Conservation (phyloP, 2,329 filamentous ascomycete species). For the Grosmannia penicillata region DNA sequence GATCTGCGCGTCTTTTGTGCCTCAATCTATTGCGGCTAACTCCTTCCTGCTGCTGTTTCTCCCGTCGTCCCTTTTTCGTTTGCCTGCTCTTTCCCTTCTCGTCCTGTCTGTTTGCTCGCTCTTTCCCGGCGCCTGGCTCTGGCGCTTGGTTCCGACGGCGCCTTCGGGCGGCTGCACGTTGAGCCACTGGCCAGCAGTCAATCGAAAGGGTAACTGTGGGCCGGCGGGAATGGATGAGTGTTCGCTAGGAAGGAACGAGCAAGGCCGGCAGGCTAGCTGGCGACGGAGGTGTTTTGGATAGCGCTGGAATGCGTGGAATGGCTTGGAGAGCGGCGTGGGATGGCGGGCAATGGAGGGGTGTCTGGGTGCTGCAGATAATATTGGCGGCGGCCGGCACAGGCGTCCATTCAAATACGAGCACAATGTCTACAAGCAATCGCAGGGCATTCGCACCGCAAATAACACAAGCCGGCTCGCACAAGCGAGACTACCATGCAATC, state of each 20-base stretch:
- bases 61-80: not conserved
- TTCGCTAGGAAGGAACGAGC: conserved; percentile 6
- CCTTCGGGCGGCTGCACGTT: not conserved
- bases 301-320: not conserved
- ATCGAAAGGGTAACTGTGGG: conserved; percentile 12
- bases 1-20: too few relatives aligned
- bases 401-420: too few relatives aligned
- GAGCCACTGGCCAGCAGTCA: conserved; percentile 2
- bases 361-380: not conserved
- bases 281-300: conserved; percentile 4
- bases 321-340: too few relatives aligned
- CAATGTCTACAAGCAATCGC: too few relatives aligned
- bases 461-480: too few relatives aligned
- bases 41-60: too few relatives aligned
- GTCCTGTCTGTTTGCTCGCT: not conserved
- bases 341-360: too few relatives aligned
- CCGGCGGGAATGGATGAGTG: conserved; percentile 8
- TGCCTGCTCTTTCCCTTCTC: not conserved
- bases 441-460: too few relatives aligned
- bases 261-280: not conserved
- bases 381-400: not conserved
- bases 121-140: not conserved
- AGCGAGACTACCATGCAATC: too few relatives aligned
- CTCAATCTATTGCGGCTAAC: too few relatives aligned
- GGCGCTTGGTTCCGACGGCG: too few relatives aligned